These are phyloP conservation scores for Myxozyma neotropica DNA, from an alignment of 805 yeast genomes.

Conservation along the genomic window DNA sequence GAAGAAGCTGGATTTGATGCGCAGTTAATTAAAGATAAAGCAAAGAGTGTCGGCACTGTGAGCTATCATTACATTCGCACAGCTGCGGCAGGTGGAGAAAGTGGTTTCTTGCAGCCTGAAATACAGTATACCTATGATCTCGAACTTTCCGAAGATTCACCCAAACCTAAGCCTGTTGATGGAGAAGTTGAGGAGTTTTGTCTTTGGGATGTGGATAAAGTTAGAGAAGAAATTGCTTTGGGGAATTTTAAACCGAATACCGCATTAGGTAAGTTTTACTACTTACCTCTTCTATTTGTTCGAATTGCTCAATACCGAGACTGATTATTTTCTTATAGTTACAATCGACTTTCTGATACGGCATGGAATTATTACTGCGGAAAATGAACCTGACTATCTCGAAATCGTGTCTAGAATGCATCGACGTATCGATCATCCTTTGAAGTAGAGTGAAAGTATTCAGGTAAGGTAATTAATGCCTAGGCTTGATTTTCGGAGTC, in stretches of 20 bases:
- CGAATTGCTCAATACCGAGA: too few species aligned
- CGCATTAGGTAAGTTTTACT: constrained; percentile 50
- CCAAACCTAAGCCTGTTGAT: constrained; percentile 62
- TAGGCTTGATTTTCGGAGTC: too few species aligned
- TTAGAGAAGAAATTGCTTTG: constrained; percentile 50
- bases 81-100: constrained; percentile 46
- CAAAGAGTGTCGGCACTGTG: constrained; percentile 62
- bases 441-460: constrained; percentile 35
- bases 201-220: constrained; percentile 61
- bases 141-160: constrained; percentile 50
- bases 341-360: constrained; percentile 85
- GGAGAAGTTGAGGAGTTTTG: constrained; percentile 76
- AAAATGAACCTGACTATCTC: constrained; percentile 65
- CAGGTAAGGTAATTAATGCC: too few species aligned
- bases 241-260: constrained; percentile 89
- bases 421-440: constrained; percentile 71
- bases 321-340: constrained; percentile 42
- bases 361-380: constrained; percentile 70
- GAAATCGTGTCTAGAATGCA: constrained; percentile 65
- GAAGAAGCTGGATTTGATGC: constrained; percentile 86
- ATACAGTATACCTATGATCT: constrained; percentile 75
- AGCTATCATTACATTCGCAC: constrained; percentile 53
- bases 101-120: constrained; percentile 82
- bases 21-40: constrained; percentile 51
- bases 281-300: not conserved